Conservation (phyloP, 139 green algal species). For the Micromonas commoda region DNA sequence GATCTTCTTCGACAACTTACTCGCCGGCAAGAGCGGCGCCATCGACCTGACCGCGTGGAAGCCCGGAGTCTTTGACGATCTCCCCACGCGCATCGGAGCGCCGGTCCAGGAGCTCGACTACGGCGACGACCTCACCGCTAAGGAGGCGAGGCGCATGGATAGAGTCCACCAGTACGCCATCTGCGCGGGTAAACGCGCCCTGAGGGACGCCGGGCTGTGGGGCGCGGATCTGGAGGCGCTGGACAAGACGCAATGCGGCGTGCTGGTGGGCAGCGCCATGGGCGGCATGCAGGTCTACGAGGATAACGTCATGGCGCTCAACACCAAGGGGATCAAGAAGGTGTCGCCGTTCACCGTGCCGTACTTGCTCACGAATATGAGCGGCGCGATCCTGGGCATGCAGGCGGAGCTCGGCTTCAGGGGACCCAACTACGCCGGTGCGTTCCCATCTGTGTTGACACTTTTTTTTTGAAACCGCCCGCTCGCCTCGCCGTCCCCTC, state of each 20-base stretch:
- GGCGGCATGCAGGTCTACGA: conserved; percentile 60
- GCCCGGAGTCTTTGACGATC: conserved; percentile 56
- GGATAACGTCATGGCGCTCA: conserved; percentile 39
- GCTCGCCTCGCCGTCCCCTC: too few species aligned
- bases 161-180: conserved; percentile 42
- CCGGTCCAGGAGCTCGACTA: conserved; percentile 54
- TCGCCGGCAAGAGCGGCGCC: conserved; percentile 54
- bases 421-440: conserved; percentile 83
- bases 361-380: conserved; percentile 76
- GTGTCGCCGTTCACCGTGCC: conserved; percentile 89
- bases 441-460: too few species aligned
- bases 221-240: neutral
- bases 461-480: too few species aligned
- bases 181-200: conserved; percentile 58
- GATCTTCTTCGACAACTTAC: conserved; percentile 57
- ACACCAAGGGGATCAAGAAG: conserved; percentile 39
- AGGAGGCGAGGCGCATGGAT: conserved; percentile 40
- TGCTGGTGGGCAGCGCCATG: conserved; percentile 63
- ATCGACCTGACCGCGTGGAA: conserved; percentile 49
- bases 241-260: conserved; percentile 23
- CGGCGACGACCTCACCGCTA: conserved; percentile 59
- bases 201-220: conserved; percentile 25
- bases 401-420: conserved; percentile 70
- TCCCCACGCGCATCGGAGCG: conserved; percentile 51
- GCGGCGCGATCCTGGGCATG: conserved; percentile 68